Conservation (phyloP, 2,329 filamentous ascomycete genomes). For the Penicillium sp. region DNA sequence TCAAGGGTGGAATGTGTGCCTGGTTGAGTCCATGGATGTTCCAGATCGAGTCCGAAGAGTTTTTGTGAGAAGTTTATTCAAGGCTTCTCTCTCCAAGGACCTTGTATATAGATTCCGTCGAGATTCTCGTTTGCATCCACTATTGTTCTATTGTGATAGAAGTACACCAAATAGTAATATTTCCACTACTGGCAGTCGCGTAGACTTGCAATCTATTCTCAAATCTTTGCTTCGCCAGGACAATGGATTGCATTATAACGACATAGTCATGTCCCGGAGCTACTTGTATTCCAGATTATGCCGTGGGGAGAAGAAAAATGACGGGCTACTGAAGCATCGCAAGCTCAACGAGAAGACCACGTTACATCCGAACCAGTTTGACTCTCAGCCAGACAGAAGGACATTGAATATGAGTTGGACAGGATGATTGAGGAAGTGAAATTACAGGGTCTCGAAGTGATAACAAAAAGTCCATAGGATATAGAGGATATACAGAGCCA, state of each 20-base stretch:
- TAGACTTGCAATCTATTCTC: too few relatives aligned
- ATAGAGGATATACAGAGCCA: too few relatives aligned
- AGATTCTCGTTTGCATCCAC: too few relatives aligned
- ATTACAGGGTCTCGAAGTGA: too few relatives aligned
- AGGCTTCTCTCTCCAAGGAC: background rate
- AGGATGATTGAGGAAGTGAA: background rate
- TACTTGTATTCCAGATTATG: constrained; percentile 22
- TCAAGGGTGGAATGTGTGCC: background rate
- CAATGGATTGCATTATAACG: too few relatives aligned
- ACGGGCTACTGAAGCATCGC: too few relatives aligned
- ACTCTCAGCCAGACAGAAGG: background rate
- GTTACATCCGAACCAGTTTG: background rate
- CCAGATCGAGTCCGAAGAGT: background rate
- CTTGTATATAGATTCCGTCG: too few relatives aligned
- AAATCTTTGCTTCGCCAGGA: too few relatives aligned
- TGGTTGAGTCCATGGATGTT: background rate
- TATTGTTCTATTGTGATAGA: background rate
- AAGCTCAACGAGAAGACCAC: constrained; percentile 1
- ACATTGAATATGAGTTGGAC: constrained; percentile 17
- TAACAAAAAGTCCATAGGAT: too few relatives aligned
- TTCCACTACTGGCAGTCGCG: too few relatives aligned
- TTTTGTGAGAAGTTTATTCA: background rate
- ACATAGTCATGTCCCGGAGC: constrained; percentile 15
- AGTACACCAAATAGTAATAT: background rate
- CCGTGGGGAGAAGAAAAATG: background rate